Evolutionary conservation across 2,329 filamentous ascomycete genomes (phyloP).

Genomic region (Emericellopsis cladophorae): DNA sequence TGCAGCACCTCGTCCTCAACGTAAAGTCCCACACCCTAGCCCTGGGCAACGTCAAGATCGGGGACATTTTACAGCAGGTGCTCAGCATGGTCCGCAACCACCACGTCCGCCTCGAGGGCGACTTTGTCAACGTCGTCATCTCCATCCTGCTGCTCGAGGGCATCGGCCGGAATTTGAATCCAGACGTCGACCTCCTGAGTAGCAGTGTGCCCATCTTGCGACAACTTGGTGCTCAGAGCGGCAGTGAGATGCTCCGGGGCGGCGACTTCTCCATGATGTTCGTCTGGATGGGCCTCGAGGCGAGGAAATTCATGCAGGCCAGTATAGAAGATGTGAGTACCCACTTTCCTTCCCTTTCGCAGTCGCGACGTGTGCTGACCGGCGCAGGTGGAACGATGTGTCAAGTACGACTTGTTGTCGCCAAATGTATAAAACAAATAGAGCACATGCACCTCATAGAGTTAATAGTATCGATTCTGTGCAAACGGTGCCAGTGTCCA

Average conservation of each 20-base stretch:
- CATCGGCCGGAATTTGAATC: slow-evolving; percentile 79
- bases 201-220: slow-evolving; percentile 84
- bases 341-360: not conserved
- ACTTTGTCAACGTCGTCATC: slow-evolving; percentile 97
- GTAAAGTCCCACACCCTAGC: slow-evolving; percentile 89
- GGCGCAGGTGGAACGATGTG: slow-evolving; percentile 65
- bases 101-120: slow-evolving; percentile 88
- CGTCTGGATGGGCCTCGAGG: slow-evolving; percentile 85
- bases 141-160: slow-evolving; percentile 89
- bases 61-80: slow-evolving; percentile 85
- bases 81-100: slow-evolving; percentile 83
- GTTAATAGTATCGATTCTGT: not conserved
- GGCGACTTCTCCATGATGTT: slow-evolving; percentile 78
- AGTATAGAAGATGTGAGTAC: slow-evolving; percentile 71
- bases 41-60: slow-evolving; percentile 88
- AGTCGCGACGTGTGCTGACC: slow-evolving; percentile 3
- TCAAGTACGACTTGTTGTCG: slow-evolving; percentile 80
- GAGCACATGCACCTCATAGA: no score
- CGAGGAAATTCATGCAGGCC: slow-evolving; percentile 76
- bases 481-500: not conserved
- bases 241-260: slow-evolving; percentile 54
- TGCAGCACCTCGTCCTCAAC: slow-evolving; percentile 88
- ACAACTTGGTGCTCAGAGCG: slow-evolving; percentile 70
- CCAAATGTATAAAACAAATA: slow-evolving; percentile 58
- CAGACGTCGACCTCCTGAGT: slow-evolving; percentile 72